These are phyloP conservation scores for Durotheca rogersii DNA, from an alignment of 495 filamentous ascomycete species.

Conservation along the genomic window DNA sequence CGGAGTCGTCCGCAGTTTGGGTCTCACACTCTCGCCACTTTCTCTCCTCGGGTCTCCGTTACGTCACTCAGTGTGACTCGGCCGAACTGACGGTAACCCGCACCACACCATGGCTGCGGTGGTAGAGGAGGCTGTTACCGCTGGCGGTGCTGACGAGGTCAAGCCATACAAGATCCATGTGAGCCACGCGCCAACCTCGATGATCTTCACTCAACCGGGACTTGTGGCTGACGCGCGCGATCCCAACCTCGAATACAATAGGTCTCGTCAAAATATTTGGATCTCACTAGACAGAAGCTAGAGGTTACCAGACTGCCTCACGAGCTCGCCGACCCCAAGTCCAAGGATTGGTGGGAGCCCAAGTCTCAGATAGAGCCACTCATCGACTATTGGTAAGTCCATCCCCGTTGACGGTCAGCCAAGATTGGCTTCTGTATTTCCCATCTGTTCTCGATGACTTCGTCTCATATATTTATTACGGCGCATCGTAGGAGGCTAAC, in stretches of 20 bases:
- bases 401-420: no score
- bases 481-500: no score
- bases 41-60: conserved; percentile 21
- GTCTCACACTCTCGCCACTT: conserved; percentile 19
- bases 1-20: conserved; percentile 5
- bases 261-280: conserved; percentile 53
- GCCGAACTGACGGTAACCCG: conserved; percentile 9
- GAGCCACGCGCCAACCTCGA: conserved; percentile 23
- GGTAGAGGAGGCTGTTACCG: conserved; percentile 24
- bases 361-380: conserved; percentile 51
- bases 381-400: conserved; percentile 54
- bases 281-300: conserved; percentile 56
- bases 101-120: conserved; percentile 24
- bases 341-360: conserved; percentile 49
- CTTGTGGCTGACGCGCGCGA: conserved; percentile 10
- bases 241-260: conserved; percentile 14
- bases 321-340: conserved; percentile 43
- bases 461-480: conserved; percentile 2
- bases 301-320: conserved; percentile 57
- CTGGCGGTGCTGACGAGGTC: conserved; percentile 41
- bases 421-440: no score
- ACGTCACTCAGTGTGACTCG: conserved; percentile 17
- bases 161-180: conserved; percentile 54
- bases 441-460: no score
- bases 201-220: neutral